Evolutionary conservation across 2,329 filamentous ascomycete genomes (phyloP).

Genomic region (Diaporthe amygdali): DNA sequence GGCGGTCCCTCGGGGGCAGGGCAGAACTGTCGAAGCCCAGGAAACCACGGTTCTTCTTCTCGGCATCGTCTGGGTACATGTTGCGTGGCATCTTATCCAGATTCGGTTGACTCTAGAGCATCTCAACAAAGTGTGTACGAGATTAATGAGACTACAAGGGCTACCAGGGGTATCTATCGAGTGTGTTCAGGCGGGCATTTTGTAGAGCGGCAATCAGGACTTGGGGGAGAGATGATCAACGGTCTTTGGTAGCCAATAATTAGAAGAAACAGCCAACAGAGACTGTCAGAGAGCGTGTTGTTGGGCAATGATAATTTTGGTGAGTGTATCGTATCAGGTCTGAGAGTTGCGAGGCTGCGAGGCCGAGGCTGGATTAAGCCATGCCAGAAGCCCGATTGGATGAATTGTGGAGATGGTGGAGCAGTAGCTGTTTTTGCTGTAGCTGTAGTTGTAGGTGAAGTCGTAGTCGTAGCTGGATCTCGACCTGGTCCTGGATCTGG

Average conservation of each 20-base stretch:
- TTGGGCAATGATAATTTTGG: background rate
- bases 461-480: background rate
- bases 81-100: slow-evolving; percentile 29
- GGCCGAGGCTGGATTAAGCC: background rate
- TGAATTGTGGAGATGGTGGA: background rate
- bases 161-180: background rate
- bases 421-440: background rate
- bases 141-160: background rate
- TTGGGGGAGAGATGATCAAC: background rate
- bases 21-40: slow-evolving; percentile 56
- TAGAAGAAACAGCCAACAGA: background rate
- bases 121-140: background rate
- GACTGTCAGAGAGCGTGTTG: background rate
- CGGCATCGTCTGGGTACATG: slow-evolving; percentile 41
- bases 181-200: background rate
- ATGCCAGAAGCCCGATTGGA: background rate
- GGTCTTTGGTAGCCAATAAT: background rate
- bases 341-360: slow-evolving; percentile 10
- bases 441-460: background rate
- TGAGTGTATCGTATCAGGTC: background rate
- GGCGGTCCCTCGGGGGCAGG: slow-evolving; percentile 52
- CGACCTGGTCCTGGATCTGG: background rate
- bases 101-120: background rate
- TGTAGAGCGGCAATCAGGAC: background rate
- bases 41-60: slow-evolving; percentile 53